Evolutionary conservation across 2,329 filamentous ascomycete genomes (phyloP).

Genomic region (Didymosphaeria variabile): DNA sequence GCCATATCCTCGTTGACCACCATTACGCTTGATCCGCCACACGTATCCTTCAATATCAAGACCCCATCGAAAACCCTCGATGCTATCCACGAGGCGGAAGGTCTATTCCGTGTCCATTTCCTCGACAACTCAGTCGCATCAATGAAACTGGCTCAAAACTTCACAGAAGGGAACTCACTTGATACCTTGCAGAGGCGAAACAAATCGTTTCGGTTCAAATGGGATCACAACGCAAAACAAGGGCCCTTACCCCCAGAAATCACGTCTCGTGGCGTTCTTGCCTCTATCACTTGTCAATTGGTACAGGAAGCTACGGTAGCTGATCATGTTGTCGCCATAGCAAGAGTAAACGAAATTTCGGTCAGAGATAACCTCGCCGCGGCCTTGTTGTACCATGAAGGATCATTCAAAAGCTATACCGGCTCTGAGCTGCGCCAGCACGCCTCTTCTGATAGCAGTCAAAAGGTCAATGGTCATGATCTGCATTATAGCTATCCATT

Average conservation of each 20-base stretch:
- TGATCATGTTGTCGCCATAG: slow-evolving; percentile 60
- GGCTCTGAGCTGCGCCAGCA: slow-evolving; percentile 16
- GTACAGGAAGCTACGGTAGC: slow-evolving; percentile 51
- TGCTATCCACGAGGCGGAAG: slow-evolving; percentile 57
- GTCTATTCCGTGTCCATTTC: slow-evolving; percentile 62
- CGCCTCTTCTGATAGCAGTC: neutral
- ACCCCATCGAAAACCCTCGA: slow-evolving; percentile 64
- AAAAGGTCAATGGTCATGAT: neutral
- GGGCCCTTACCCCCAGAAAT: slow-evolving; percentile 28
- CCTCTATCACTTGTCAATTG: slow-evolving; percentile 47
- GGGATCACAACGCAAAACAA: neutral
- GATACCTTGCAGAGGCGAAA: slow-evolving; percentile 31
- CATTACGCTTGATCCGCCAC: slow-evolving; percentile 65
- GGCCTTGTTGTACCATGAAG: slow-evolving; percentile 40
- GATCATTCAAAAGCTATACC: slow-evolving; percentile 30
- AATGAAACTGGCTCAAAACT: slow-evolving; percentile 40
- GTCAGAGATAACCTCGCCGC: slow-evolving; percentile 6
- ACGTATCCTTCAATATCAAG: slow-evolving; percentile 70
- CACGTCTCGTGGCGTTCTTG: slow-evolving; percentile 27
- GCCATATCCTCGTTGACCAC: slow-evolving; percentile 71
- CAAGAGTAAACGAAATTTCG: slow-evolving; percentile 44
- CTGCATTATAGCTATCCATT: slow-evolving; percentile 27
- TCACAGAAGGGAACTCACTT: slow-evolving; percentile 40
- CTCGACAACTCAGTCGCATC: slow-evolving; percentile 45
- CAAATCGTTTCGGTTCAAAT: slow-evolving; percentile 1